Evolutionary conservation across 805 yeast species (phyloP), one percentile per base, ranked within the genome.

Genomic region (Barnettozyma pratensis): DNA sequence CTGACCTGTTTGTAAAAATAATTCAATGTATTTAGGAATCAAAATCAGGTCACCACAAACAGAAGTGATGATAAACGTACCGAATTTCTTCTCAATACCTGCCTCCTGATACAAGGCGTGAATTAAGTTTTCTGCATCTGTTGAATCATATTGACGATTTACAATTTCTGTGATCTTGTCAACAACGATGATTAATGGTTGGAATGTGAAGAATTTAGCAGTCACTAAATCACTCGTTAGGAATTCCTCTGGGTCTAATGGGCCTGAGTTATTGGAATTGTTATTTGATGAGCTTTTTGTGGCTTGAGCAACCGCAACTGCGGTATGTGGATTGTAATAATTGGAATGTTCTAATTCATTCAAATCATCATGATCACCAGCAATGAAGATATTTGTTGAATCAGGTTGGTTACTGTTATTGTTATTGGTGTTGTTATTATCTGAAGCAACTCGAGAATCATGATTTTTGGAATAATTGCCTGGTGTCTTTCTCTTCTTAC

Each of bases 41-140:
- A 71, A 60, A 52, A 67, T 61, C 42, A 72, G 57, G 54, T 72
- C 76, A 59, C 77, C 77, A 43, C 75, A 70, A 30, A 73, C 64
- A 9, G 69, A 65, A 0, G 75, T 71, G 41, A 73, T 59, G 27
- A 73, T 69, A 45, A 66, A 66, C 2, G 73, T 68, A 49, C 75
- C 73, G 49, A 73, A 73, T 27, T 65, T 66, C 46, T 64, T 69
- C 39, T 73, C 64, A 9, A 73, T 65, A 45, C 77, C 77, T 5
- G 69, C 64, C 45, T 72, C 77, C 19, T 62, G 66, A 45, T 66
- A 65, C n/a, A 73, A 49, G 14, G 69, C 69, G 38, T 68, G 65
- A 7, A 73, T 71, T 44, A 73, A 60, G 46, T 66, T 65, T 44
- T 72, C 76, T 11, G 76, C 76, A 52, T 72, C 74, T 5, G 70